These are phyloP conservation scores for Pseudomonodictys pantanalensis DNA, from an alignment of 495 filamentous ascomycete genomes.

Conservation along the genomic window DNA sequence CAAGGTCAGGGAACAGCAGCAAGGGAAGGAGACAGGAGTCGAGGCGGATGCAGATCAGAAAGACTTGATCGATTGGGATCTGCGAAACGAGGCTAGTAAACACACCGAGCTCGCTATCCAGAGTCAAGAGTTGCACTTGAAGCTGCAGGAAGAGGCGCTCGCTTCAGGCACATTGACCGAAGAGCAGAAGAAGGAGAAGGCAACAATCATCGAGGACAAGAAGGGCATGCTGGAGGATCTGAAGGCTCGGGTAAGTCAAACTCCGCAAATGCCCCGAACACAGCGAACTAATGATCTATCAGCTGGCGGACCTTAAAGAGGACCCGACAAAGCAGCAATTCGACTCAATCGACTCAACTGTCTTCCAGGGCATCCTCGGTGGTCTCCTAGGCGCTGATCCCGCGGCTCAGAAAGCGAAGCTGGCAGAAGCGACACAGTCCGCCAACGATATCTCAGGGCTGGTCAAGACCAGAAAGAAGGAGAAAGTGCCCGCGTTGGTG, in stretches of 20 bases:
- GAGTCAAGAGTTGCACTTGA: conserved; percentile 25
- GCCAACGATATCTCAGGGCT: conserved; percentile 85
- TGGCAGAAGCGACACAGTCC: conserved; percentile 73
- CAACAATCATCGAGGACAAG: conserved; percentile 26
- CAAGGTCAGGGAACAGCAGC: conserved; percentile 49
- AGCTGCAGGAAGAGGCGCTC: conserved; percentile 22
- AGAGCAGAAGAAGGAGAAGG: conserved; percentile 27
- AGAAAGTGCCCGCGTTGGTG: background rate
- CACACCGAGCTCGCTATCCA: conserved; percentile 31
- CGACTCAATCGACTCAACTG: conserved; percentile 47
- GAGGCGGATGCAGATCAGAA: conserved; percentile 17
- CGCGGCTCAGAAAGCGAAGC: conserved; percentile 58
- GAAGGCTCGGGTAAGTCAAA: conserved; percentile 28
- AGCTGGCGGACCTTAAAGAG: conserved; percentile 69
- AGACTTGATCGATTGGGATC: conserved; percentile 28
- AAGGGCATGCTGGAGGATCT: conserved; percentile 33
- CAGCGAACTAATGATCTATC: conserved; percentile 24
- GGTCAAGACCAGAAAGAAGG: conserved; percentile 70
- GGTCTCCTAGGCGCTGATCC: conserved; percentile 66
- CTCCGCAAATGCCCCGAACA: conserved; percentile 14
- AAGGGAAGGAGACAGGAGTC: conserved; percentile 25
- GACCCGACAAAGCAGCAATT: conserved; percentile 66
- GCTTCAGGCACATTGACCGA: background rate
- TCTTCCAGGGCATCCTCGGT: conserved; percentile 67
- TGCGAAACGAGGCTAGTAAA: conserved; percentile 33